A percentile compares a stretch with the other conserved stretches of the same genome.
Evolutionary conservation across 805 yeast species (phyloP).

Genomic region (Candida chilensis): DNA sequence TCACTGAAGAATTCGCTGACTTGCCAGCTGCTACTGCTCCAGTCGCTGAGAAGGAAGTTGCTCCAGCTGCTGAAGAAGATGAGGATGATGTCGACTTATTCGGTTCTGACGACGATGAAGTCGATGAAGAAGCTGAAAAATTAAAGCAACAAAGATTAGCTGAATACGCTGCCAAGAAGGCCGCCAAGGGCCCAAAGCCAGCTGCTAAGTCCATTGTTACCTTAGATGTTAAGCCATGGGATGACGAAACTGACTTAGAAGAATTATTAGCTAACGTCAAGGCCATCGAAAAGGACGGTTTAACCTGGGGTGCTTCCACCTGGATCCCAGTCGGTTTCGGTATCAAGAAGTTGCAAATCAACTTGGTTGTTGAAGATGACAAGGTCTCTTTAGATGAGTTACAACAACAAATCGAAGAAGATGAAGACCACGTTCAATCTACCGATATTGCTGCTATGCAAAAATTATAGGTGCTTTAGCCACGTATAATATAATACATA

Average conservation of each 20-base stretch:
- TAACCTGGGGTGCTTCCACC: constrained; percentile 96
- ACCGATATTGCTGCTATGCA: constrained; percentile 98
- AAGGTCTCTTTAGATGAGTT: constrained; percentile 90
- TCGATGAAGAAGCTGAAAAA: constrained; percentile 94
- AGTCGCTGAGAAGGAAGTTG: constrained; percentile 41
- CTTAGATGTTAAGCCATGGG: constrained; percentile 99
- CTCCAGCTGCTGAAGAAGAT: constrained; percentile 64
- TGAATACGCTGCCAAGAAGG: constrained; percentile 96
- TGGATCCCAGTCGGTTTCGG: constrained; percentile 98
- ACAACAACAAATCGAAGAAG: constrained; percentile 71
- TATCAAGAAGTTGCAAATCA: constrained; percentile 98
- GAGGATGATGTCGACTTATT: constrained; percentile 90
- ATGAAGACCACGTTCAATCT: constrained; percentile 99
- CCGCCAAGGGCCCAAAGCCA: constrained; percentile 94
- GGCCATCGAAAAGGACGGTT: constrained; percentile 83
- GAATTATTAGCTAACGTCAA: constrained; percentile 82
- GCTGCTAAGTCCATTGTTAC: constrained; percentile 98
- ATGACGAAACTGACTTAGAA: constrained; percentile 96
- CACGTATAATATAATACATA: constrained; percentile 2
- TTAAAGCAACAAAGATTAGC: constrained; percentile 96
- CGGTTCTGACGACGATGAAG: constrained; percentile 89
- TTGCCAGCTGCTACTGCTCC: constrained; percentile 75
- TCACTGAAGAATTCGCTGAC: constrained; percentile 73
- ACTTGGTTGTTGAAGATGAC: constrained; percentile 96
- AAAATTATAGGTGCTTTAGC: constrained; percentile 64